Evolutionary conservation across 345 rosid species (phyloP), one percentile per base, ranked within the genome.

Genomic region (Erodium maritimum): DNA sequence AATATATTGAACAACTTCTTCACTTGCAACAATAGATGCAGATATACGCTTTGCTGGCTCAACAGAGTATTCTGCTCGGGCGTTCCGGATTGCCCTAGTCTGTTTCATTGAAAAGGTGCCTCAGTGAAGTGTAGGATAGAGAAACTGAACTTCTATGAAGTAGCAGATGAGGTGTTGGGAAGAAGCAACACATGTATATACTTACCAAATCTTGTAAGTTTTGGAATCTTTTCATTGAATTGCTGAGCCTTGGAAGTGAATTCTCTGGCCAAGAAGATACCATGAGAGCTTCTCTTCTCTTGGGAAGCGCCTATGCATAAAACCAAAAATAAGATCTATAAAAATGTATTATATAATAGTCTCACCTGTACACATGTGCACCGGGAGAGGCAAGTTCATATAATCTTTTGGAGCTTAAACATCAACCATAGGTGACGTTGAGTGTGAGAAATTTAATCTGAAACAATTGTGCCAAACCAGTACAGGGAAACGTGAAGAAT

Each of bases 41-140:
- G 99, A 88, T 81, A 93, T 88, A 61, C 84, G 87, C 71, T 83
- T 93, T 58, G 83, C 94, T 6, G 99, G 99, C 73, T 88, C 99
- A 74, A 93, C 94, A 21, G 94, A 81, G 66, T 88, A 93, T 82
- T 93, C 99, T 23, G 99, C 95, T 70, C 96, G 79, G 59, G 81
- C 99, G 85, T 86, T 88, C 48, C 98, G 81, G 61, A 91, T 83
- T 71, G 95, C 95, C 73, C 82, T 81, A 21, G 94, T 93, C 99
- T 93, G 69, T 54, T 23, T 60, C 55, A 19, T 55, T 17, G 61
- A 50, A 25, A 52, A 19, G 67, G 45, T 13, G 57, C 24, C 24
- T 22, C 25, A 50, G 11, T 17, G 22, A 21, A 60, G 37, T 29
- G 9, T 29, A 11, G 37, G 37, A 12, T 0, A 48, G 33, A 17